A percentile compares a stretch with the other conserved stretches of the same genome.
phyloP scores from a whole-genome alignment of 192 early-diverging fungal genomes.

The Cetraspora pellucida region DNA sequence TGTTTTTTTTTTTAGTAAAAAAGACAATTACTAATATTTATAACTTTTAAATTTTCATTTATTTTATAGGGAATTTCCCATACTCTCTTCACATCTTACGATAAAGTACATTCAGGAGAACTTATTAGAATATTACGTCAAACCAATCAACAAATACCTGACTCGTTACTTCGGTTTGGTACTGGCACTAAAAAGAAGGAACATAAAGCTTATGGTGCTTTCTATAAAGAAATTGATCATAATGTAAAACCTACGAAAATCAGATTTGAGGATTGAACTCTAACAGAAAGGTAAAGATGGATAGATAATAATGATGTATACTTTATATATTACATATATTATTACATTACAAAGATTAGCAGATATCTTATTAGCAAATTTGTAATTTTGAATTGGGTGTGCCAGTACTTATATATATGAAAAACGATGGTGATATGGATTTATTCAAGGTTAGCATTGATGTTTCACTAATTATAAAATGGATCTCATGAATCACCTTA shows the following conservation, averaged over 20 bases:
- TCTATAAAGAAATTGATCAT: constrained; percentile 88
- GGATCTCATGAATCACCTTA: too few species aligned
- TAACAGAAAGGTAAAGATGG: too few species aligned
- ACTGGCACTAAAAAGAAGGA: constrained; percentile 97
- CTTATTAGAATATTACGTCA: constrained; percentile 91
- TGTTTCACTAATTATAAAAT: too few species aligned
- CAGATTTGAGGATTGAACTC: constrained; percentile 63
- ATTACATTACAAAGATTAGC: too few species aligned
- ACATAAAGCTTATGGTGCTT: constrained; percentile 92
- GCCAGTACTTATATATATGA: too few species aligned
- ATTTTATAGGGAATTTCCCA: constrained; percentile 72
- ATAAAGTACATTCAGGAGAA: constrained; percentile 86
- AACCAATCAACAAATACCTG: constrained; percentile 83
- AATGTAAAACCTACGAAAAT: constrained; percentile 89
- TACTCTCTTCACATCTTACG: constrained; percentile 89
- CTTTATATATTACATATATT: too few species aligned
- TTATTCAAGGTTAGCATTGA: too few species aligned
- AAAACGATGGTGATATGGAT: too few species aligned
- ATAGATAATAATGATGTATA: too few species aligned
- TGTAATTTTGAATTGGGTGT: too few species aligned
- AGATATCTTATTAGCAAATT: too few species aligned
- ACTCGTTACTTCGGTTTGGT: constrained; percentile 89
- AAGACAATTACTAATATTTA: not conserved
- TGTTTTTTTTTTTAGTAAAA: constrained; percentile 59
- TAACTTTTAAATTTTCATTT: not conserved